phyloP scores from a whole-genome alignment of 1,139 yeast genomes.

The Diutina neorugosa region DNA sequence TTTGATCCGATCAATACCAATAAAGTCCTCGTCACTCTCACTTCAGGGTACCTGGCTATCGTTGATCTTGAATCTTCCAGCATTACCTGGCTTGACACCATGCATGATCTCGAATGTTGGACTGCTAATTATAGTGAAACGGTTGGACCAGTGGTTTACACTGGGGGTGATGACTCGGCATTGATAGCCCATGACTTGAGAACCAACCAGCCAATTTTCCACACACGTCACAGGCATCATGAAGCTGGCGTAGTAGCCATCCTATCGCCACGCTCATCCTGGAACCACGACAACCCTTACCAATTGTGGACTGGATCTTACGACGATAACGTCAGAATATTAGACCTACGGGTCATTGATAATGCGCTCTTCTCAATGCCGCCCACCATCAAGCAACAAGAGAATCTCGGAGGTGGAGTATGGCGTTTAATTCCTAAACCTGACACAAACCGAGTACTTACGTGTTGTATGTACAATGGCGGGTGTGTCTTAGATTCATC shows the following conservation, averaged over 20 bases:
- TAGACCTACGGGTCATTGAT: constrained; percentile 58
- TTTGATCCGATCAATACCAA: constrained; percentile 34
- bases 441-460: constrained; percentile 38
- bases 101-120: constrained; percentile 82
- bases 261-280: constrained; percentile 29
- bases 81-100: constrained; percentile 11
- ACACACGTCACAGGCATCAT: constrained; percentile 34
- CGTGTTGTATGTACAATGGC: constrained; percentile 95
- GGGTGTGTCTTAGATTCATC: constrained; percentile 46
- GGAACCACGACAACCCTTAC: constrained; percentile 34
- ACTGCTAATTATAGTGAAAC: constrained; percentile 61
- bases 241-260: constrained; percentile 68
- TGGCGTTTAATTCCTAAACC: constrained; percentile 78
- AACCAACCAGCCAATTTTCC: constrained; percentile 34
- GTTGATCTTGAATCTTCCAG: constrained; percentile 15
- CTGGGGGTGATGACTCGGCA: constrained; percentile 87
- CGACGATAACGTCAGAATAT: constrained; percentile 62
- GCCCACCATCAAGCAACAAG: constrained; percentile 31
- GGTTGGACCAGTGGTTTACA: constrained; percentile 48
- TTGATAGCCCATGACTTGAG: constrained; percentile 70
- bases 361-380: constrained; percentile 24
- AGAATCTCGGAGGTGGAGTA: constrained; percentile 81
- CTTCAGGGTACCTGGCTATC: constrained; percentile 40
- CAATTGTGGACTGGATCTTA: constrained; percentile 83
- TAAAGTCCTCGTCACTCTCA: constrained; percentile 38